phyloP scores from a whole-genome alignment of 345 rosid genomes.

The Hevea brasiliensis region DNA sequence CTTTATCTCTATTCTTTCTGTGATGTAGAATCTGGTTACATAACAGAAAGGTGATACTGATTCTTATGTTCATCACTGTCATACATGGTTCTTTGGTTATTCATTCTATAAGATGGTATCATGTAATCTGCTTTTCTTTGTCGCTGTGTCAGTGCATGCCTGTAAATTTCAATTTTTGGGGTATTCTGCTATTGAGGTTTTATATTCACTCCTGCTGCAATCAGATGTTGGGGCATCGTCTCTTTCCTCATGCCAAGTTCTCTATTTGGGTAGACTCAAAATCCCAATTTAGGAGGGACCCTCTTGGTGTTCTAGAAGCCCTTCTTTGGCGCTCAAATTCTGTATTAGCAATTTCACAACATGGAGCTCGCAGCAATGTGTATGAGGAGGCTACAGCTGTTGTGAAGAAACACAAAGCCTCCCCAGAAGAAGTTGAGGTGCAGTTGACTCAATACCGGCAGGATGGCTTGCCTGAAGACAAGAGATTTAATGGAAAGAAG shows the following conservation, averaged over 20 bases:
- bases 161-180: conserved; percentile 2
- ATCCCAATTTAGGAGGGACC: conserved; percentile 95
- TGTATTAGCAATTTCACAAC: conserved; percentile 84
- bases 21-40: too few relatives aligned
- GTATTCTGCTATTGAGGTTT: not conserved
- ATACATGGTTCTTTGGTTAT: not conserved
- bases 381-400: conserved; percentile 95
- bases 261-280: conserved; percentile 98
- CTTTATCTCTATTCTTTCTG: too few relatives aligned
- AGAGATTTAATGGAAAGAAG: conserved; percentile 77
- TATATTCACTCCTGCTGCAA: conserved; percentile 17
- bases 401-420: conserved; percentile 82
- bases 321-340: conserved; percentile 92
- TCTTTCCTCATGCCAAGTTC: conserved; percentile 73
- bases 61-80: not conserved
- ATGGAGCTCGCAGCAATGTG: conserved; percentile 94
- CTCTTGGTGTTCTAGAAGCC: conserved; percentile 83
- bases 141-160: not conserved
- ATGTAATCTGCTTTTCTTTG: not conserved
- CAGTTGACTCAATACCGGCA: conserved; percentile 65
- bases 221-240: conserved; percentile 94
- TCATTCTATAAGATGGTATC: not conserved
- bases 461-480: conserved; percentile 78
- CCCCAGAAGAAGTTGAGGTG: conserved; percentile 84
- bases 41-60: not conserved